Evolutionary conservation across 106 monocot genomes (phyloP).

Genomic region (Platanthera zijinensis): DNA sequence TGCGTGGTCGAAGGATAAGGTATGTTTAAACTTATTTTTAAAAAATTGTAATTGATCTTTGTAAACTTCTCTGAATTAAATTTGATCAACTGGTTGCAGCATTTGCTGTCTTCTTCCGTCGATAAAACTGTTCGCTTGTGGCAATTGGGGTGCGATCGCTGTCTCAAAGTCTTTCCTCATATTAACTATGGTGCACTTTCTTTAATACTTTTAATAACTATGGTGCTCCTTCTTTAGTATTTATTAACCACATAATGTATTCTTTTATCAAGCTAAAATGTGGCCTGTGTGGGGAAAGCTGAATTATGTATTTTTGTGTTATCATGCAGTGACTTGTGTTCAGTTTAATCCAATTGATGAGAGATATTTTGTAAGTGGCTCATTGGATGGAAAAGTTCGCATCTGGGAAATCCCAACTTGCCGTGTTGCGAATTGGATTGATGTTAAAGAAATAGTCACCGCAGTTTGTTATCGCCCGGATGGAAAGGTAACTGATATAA

Average conservation of each 20-base stretch:
- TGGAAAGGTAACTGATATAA: constrained; percentile 55
- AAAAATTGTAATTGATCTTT: constrained; percentile 1
- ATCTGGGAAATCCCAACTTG: constrained; percentile 57
- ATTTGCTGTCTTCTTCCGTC: constrained; percentile 64
- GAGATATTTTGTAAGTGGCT: constrained; percentile 77
- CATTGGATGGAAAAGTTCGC: constrained; percentile 86
- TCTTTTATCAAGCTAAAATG: not conserved
- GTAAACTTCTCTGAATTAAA: not conserved
- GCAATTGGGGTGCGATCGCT: constrained; percentile 55
- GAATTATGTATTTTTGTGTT: not conserved
- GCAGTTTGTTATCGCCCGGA: constrained; percentile 60
- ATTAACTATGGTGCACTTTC: constrained; percentile 42
- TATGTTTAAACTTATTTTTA: constrained; percentile 9
- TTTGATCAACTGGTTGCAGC: constrained; percentile 30
- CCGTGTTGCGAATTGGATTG: constrained; percentile 69
- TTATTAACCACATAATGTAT: not conserved
- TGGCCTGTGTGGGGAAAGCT: not conserved
- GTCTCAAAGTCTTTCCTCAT: constrained; percentile 72
- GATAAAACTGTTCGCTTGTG: constrained; percentile 86
- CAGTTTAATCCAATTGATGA: constrained; percentile 80
- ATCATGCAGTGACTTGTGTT: constrained; percentile 77
- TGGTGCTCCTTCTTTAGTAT: constrained; percentile 11
- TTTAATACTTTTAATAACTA: constrained; percentile 22
- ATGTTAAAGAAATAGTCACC: constrained; percentile 69
- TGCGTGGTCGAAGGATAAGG: constrained; percentile 79